Conservation (phyloP, 305 asterid species). For the Solanum hybrid region DNA sequence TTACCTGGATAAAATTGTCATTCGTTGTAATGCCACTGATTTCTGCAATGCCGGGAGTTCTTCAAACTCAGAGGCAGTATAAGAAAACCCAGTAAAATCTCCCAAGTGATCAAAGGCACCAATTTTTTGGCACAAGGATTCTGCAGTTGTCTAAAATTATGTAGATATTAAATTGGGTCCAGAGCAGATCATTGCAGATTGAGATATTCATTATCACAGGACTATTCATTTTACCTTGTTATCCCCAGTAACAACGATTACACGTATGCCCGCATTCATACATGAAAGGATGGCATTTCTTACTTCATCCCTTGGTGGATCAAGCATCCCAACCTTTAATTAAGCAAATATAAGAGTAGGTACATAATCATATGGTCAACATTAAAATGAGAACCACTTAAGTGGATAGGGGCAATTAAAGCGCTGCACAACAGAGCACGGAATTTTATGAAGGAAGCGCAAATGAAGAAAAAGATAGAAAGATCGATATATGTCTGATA, state of each 20-base stretch:
- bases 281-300: conserved; percentile 86
- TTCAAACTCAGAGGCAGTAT: conserved; percentile 97
- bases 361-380: not conserved
- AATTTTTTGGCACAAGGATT: conserved; percentile 80
- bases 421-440: not conserved
- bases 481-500: not conserved
- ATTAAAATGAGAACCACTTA: not conserved
- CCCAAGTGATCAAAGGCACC: conserved; percentile 85
- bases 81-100: conserved; percentile 76
- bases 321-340: conserved; percentile 95
- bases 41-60: conserved; percentile 81
- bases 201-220: not conserved
- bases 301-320: conserved; percentile 99
- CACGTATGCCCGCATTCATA: conserved; percentile 99
- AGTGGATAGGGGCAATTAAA: not conserved
- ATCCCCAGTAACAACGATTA: conserved; percentile 98
- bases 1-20: conserved; percentile 84
- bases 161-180: not conserved
- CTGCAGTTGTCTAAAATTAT: conserved; percentile 68
- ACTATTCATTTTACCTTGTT: conserved; percentile 55
- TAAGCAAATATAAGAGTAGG: not conserved
- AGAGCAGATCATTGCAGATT: not conserved
- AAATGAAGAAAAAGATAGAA: not conserved
- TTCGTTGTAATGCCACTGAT: conserved; percentile 79
- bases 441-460: not conserved